These are phyloP conservation scores for Ceratocystis albifundus DNA, from an alignment of 2,329 filamentous ascomycete genomes.

Conservation along the genomic window DNA sequence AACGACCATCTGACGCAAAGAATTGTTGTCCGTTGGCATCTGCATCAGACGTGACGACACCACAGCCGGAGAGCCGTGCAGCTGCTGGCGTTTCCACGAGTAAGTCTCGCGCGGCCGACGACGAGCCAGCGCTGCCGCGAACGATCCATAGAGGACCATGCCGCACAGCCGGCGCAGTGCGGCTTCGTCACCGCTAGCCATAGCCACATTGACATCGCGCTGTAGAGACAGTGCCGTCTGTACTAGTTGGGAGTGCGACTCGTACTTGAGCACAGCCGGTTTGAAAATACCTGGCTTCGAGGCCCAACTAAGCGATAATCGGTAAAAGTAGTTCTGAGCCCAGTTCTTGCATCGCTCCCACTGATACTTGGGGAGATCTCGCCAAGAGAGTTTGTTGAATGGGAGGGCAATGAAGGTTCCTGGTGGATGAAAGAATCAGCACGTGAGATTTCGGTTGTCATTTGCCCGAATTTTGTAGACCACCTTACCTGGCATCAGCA, in stretches of 20 bases:
- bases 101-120: constrained; percentile 38
- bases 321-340: constrained; percentile 29
- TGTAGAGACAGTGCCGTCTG: constrained; percentile 50
- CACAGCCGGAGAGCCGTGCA: constrained; percentile 37
- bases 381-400: constrained; percentile 25
- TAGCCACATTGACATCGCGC: constrained; percentile 47
- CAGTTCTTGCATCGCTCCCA: constrained; percentile 32
- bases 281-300: constrained; percentile 38
- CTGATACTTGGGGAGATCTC: constrained; percentile 32
- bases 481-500: constrained; percentile 19
- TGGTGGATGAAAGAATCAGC: constrained; percentile 25
- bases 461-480: background rate
- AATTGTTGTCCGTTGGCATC: constrained; percentile 33
- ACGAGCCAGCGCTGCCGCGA: constrained; percentile 43
- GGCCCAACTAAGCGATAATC: constrained; percentile 34
- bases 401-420: constrained; percentile 41
- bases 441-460: background rate
- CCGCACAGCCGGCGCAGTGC: constrained; percentile 44
- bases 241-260: constrained; percentile 33
- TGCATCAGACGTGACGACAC: constrained; percentile 44
- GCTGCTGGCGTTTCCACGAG: constrained; percentile 42
- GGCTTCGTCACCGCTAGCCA: constrained; percentile 46
- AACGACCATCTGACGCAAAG: constrained; percentile 46
- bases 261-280: constrained; percentile 36
- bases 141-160: constrained; percentile 39